These are phyloP conservation scores for Hypoxylon sp. DNA, from an alignment of 2,329 filamentous ascomycete genomes.

Conservation along the genomic window DNA sequence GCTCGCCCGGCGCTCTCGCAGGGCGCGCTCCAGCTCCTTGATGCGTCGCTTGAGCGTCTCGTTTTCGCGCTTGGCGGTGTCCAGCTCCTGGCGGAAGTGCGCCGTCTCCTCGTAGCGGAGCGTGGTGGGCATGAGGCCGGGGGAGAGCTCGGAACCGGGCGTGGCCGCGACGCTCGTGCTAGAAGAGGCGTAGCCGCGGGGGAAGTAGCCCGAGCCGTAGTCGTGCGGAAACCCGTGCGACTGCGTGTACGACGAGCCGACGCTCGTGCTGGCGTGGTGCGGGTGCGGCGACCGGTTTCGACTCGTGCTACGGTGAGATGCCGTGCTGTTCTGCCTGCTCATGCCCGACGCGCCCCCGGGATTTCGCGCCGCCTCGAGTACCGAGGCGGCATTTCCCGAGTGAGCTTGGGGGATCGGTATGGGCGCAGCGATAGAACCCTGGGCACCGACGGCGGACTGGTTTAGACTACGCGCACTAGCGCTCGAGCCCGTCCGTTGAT, in stretches of 20 bases:
- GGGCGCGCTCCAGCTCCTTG: conserved; percentile 65
- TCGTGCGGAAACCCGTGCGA: conserved; percentile 53
- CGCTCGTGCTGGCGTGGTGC: conserved; percentile 36
- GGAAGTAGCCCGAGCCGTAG: conserved; percentile 45
- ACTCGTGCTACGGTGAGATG: conserved; percentile 61
- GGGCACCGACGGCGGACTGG: conserved; percentile 55
- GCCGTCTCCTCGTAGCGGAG: conserved; percentile 69
- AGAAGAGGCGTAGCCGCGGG: conserved; percentile 47
- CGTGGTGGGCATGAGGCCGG: conserved; percentile 63
- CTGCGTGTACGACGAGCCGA: conserved; percentile 55
- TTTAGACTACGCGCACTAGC: conserved; percentile 59
- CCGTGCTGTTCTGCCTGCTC: conserved; percentile 62
- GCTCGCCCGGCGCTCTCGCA: conserved; percentile 58
- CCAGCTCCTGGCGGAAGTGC: conserved; percentile 66
- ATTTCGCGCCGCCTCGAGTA: conserved; percentile 56
- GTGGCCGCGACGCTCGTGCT: conserved; percentile 52
- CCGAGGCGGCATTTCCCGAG: conserved; percentile 50
- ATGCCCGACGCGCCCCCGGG: conserved; percentile 51
- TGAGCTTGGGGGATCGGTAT: conserved; percentile 44
- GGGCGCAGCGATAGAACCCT: conserved; percentile 48
- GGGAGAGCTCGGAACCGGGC: conserved; percentile 58
- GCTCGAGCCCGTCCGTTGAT: conserved; percentile 66
- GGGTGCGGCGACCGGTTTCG: conserved; percentile 48
- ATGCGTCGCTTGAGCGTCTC: conserved; percentile 67
- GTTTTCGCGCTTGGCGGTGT: conserved; percentile 69